phyloP scores from a whole-genome alignment of 495 filamentous ascomycete genomes.

The Penicillium salamii region DNA sequence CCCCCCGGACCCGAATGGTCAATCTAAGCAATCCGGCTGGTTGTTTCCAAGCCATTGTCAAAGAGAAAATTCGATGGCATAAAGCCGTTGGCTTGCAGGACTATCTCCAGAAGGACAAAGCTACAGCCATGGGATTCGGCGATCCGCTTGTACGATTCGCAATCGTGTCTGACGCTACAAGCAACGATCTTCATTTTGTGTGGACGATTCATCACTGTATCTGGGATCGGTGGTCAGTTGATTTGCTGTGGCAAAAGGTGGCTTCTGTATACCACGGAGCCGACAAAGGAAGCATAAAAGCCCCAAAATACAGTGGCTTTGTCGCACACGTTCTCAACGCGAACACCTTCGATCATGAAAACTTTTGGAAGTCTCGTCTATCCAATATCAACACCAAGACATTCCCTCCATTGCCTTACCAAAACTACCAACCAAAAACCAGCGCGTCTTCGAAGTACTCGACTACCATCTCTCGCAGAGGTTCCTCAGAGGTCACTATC shows the following conservation, averaged over 20 bases:
- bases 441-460: neutral
- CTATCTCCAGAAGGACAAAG: neutral
- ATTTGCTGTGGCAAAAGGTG: slow-evolving; percentile 45
- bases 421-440: neutral
- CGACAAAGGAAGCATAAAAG: neutral
- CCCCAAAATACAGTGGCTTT: slow-evolving; percentile 4
- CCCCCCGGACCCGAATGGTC: slow-evolving; percentile 45
- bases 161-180: neutral
- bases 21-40: slow-evolving; percentile 8
- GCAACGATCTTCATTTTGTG: neutral
- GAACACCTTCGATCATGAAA: neutral
- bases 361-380: neutral
- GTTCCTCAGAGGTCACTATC: slow-evolving; percentile 18
- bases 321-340: neutral
- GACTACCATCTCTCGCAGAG: neutral
- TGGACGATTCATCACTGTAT: slow-evolving; percentile 57
- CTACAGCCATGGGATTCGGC: neutral
- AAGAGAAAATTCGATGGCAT: too few species aligned
- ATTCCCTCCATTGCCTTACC: neutral
- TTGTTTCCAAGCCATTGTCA: too few species aligned
- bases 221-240: slow-evolving; percentile 59
- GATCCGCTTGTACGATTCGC: neutral
- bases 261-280: slow-evolving; percentile 27
- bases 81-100: neutral
- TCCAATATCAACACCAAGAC: neutral